Evolutionary conservation across 129 eudicot genomes (phyloP).

Genomic region (Centaurea solstitialis): DNA sequence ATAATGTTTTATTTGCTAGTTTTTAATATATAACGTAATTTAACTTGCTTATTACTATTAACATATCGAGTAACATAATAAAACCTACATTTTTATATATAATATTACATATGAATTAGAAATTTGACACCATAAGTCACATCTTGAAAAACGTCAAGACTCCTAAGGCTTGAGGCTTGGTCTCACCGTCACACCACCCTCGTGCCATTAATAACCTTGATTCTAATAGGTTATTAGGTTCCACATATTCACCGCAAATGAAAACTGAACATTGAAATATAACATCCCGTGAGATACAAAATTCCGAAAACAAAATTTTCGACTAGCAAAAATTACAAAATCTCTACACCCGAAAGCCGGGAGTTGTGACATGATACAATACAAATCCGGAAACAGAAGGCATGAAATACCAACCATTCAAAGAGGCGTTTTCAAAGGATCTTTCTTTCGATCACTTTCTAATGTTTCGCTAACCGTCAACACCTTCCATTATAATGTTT

Average conservation of each 20-base stretch:
- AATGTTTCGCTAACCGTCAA: constrained; percentile 8
- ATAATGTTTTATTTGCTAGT: no score
- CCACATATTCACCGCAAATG: neutral
- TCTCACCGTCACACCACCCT: no score
- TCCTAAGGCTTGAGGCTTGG: no score
- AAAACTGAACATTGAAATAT: neutral
- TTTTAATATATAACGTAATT: no score
- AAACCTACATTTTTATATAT: no score
- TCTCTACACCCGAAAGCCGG: constrained; percentile 12
- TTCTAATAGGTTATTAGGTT: neutral
- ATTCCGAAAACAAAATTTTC: constrained; percentile 9
- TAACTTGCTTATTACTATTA: no score
- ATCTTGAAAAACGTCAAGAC: no score
- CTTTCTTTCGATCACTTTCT: constrained; percentile 10
- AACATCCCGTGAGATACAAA: neutral
- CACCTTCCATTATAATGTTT: neutral
- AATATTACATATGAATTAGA: no score
- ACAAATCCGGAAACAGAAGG: constrained; percentile 5
- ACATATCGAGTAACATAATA: no score
- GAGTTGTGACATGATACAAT: constrained; percentile 14
- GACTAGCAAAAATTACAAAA: constrained; percentile 12
- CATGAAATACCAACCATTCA: neutral
- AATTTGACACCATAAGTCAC: no score
- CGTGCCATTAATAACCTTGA: no score
- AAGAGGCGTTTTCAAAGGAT: constrained; percentile 5